A percentile compares a stretch with the other conserved stretches of the same genome.
Conservation (phyloP, 305 asterid species). For the Fraxinus velutina region DNA sequence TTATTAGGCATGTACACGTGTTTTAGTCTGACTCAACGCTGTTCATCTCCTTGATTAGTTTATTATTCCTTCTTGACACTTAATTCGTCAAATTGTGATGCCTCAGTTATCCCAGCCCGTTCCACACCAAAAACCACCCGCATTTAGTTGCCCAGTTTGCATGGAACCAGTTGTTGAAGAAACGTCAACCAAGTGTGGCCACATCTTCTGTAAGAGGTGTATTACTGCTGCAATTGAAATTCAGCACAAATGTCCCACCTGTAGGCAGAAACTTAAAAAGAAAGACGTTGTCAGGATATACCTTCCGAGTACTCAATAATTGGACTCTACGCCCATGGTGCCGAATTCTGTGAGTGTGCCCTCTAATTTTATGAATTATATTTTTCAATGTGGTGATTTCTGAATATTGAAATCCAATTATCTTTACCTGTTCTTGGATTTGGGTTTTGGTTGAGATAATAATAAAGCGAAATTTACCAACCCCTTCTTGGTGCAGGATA, state of each 20-base stretch:
- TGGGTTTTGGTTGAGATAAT: neutral
- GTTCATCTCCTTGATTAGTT: neutral
- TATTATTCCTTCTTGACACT: neutral
- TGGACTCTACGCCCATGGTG: neutral
- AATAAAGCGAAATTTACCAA: neutral
- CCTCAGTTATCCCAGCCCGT: neutral
- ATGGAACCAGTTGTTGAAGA: neutral
- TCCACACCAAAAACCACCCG: neutral
- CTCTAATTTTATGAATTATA: neutral
- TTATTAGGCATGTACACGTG: neutral
- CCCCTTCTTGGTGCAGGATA: neutral
- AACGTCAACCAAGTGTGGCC: conserved; percentile 7
- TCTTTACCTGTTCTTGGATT: neutral
- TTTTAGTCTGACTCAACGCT: neutral
- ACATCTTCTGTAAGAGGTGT: conserved; percentile 6
- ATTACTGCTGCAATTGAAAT: neutral
- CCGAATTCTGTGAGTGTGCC: neutral
- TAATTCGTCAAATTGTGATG: neutral
- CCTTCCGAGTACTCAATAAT: neutral
- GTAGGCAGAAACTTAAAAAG: neutral
- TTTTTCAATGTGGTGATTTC: neutral
- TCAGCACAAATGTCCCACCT: neutral
- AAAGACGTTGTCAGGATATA: neutral
- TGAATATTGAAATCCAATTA: neutral
- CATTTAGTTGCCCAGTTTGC: conserved; percentile 3